Evolutionary conservation across 345 rosid genomes (phyloP).

Genomic region (Aegle marmelos): DNA sequence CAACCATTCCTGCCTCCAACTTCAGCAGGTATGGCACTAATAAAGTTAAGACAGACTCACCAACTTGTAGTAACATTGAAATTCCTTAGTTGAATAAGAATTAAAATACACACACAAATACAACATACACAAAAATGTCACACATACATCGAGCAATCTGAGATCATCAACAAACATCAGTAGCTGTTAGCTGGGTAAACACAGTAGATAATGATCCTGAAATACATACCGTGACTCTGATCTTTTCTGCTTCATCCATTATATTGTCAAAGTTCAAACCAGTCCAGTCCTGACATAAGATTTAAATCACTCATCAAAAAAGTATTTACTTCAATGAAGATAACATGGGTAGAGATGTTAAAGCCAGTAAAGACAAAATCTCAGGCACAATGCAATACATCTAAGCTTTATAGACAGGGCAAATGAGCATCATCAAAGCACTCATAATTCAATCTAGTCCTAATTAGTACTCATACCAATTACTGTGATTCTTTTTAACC

Average conservation of each 20-base stretch:
- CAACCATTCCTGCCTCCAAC: neutral
- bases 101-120: neutral
- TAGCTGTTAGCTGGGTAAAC: neutral
- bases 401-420: neutral
- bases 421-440: neutral
- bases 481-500: neutral
- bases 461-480: neutral
- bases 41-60: neutral
- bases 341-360: neutral
- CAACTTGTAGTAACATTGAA: constrained; percentile 5
- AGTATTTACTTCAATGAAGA: neutral
- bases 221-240: constrained; percentile 71
- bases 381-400: neutral
- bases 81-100: neutral
- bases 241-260: constrained; percentile 90
- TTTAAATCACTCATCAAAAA: neutral
- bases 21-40: neutral
- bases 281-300: constrained; percentile 85
- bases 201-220: neutral
- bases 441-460: neutral
- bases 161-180: neutral
- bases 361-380: neutral
- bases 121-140: neutral
- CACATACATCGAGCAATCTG: neutral
- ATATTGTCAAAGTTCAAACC: constrained; percentile 83